A percentile compares a stretch with the other conserved stretches of the same genome.
Conservation (phyloP, 179 eudicot species). For the Amaranthus tricolor region DNA sequence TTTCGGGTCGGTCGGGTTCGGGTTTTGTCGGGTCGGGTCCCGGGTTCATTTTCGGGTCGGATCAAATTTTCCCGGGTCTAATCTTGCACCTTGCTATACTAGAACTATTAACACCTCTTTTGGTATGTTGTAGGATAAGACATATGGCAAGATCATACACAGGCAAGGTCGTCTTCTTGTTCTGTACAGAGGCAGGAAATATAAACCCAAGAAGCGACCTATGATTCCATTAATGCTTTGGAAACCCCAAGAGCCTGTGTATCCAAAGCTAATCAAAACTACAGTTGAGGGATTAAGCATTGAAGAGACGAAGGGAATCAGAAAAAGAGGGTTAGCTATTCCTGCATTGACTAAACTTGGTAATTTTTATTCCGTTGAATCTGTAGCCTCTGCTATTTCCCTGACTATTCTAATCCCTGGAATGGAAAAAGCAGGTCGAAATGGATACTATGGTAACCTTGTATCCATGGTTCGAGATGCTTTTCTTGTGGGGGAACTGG, state of each 20-base stretch:
- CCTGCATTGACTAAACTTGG: slow-evolving; percentile 83
- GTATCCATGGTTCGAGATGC: slow-evolving; percentile 96
- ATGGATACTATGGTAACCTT: slow-evolving; percentile 86
- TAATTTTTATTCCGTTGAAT: slow-evolving; percentile 26
- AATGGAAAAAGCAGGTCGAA: slow-evolving; percentile 59
- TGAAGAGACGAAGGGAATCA: slow-evolving; percentile 75
- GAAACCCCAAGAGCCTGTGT: slow-evolving; percentile 95
- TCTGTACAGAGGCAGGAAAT: slow-evolving; percentile 82
- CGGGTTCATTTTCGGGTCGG: too few relatives aligned
- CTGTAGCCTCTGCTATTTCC: background rate
- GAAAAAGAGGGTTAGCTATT: slow-evolving; percentile 74
- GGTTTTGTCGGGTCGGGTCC: too few relatives aligned
- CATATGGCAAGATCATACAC: slow-evolving; percentile 71
- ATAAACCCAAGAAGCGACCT: slow-evolving; percentile 73
- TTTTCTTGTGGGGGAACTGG: slow-evolving; percentile 71
- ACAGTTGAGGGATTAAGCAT: slow-evolving; percentile 82
- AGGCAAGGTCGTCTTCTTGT: slow-evolving; percentile 73
- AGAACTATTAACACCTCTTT: background rate
- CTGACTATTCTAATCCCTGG: slow-evolving; percentile 12
- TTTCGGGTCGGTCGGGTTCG: too few relatives aligned
- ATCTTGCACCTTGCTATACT: background rate
- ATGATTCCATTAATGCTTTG: slow-evolving; percentile 89
- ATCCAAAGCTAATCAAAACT: slow-evolving; percentile 84
- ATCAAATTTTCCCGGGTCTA: too few relatives aligned
- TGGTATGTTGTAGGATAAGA: slow-evolving; percentile 63